Percentiles rank a stretch among this genome's conserved stretches.
Evolutionary conservation across 2,329 filamentous ascomycete species (phyloP).

Genomic region (Talaromyces marneffei): DNA sequence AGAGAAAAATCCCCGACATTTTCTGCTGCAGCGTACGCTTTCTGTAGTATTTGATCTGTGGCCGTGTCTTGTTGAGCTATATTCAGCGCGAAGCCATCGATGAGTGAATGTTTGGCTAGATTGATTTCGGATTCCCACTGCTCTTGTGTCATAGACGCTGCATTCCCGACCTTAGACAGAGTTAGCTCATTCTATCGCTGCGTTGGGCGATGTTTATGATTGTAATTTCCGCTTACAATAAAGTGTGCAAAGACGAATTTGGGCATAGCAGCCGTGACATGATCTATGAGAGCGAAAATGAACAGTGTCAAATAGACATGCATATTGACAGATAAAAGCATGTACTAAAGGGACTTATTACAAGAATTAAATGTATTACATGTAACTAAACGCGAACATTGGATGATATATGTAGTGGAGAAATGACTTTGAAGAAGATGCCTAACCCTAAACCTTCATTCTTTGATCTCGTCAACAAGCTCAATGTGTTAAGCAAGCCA

Average conservation of each 20-base stretch:
- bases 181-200: background rate
- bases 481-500: background rate
- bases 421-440: no score
- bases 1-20: constrained; percentile 25
- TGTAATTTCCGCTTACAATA: constrained; percentile 24
- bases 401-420: background rate
- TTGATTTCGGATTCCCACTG: constrained; percentile 26
- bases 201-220: no score
- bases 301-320: constrained; percentile 10
- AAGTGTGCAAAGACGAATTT: constrained; percentile 25
- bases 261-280: constrained; percentile 2
- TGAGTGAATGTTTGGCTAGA: constrained; percentile 31
- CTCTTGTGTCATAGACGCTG: constrained; percentile 9
- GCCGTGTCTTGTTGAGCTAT: constrained; percentile 26
- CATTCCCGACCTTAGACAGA: constrained; percentile 25
- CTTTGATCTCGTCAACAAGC: background rate
- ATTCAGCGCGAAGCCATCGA: constrained; percentile 41
- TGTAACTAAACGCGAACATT: no score
- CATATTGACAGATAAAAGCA: background rate
- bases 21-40: constrained; percentile 24
- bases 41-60: constrained; percentile 19
- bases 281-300: constrained; percentile 5
- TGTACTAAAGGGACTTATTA: background rate
- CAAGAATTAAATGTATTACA: no score
- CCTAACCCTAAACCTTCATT: background rate